phyloP scores from a whole-genome alignment of 768 basidiomycete species.

The Pleurotus sapidus region DNA sequence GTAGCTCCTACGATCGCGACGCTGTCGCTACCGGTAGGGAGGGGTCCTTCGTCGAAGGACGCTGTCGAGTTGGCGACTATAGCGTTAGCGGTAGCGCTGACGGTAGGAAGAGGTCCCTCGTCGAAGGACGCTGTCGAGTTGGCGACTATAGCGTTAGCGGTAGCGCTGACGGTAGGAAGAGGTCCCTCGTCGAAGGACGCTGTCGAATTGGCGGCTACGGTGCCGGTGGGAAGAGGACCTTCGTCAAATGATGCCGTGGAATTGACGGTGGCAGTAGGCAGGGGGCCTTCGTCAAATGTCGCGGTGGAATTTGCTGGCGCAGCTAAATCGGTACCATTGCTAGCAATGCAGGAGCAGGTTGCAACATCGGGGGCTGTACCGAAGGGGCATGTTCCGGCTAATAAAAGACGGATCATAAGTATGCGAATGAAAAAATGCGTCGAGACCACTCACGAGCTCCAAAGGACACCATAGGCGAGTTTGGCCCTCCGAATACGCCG shows the following conservation, averaged over 20 bases:
- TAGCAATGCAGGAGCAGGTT: constrained; percentile 34
- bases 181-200: too few species aligned
- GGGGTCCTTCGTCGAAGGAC: too few species aligned
- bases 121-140: too few species aligned
- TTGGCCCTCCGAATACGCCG: constrained; percentile 38
- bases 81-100: too few species aligned
- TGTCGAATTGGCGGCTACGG: too few species aligned
- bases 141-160: too few species aligned
- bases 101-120: too few species aligned
- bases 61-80: too few species aligned
- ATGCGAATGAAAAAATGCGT: neutral
- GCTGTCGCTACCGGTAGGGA: too few species aligned
- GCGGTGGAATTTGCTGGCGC: constrained; percentile 9
- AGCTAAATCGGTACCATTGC: constrained; percentile 7
- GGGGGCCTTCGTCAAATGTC: neutral
- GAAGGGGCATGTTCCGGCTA: constrained; percentile 45
- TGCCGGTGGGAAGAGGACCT: too few species aligned
- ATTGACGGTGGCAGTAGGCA: constrained; percentile 9
- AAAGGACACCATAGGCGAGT: constrained; percentile 43
- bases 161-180: too few species aligned
- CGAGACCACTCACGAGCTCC: constrained; percentile 33
- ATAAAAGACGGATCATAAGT: neutral
- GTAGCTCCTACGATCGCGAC: too few species aligned
- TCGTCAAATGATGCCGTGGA: neutral
- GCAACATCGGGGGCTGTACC: constrained; percentile 37